These are phyloP conservation scores for Nicotiana undulata DNA, from an alignment of 257 asterid genomes.

Conservation along the genomic window DNA sequence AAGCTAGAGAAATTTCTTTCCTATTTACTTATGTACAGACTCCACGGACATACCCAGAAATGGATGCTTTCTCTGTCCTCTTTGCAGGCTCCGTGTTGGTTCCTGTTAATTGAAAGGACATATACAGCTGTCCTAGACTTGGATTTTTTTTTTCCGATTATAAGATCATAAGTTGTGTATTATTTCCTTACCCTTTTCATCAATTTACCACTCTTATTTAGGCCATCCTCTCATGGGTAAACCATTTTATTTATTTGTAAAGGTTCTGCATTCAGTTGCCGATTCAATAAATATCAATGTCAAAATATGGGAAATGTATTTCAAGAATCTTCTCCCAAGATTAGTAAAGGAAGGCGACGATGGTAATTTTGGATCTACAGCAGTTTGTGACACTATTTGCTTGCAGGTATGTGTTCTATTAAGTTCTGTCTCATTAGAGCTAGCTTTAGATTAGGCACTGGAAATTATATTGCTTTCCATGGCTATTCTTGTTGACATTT, in stretches of 20 bases:
- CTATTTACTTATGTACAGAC: not conserved
- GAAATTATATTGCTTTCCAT: not conserved
- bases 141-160: not conserved
- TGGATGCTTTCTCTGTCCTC: not conserved
- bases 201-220: not conserved
- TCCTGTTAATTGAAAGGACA: not conserved
- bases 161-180: not conserved
- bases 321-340: conserved; percentile 66
- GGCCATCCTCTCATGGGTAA: conserved; percentile 1
- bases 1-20: not conserved
- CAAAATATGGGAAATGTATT: conserved; percentile 81
- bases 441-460: not conserved
- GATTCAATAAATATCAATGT: conserved; percentile 66
- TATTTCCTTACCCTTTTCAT: not conserved
- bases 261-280: conserved; percentile 81
- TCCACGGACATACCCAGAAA: not conserved
- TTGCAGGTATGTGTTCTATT: conserved; percentile 56
- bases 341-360: conserved; percentile 77
- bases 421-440: not conserved
- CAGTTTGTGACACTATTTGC: conserved; percentile 77
- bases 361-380: conserved; percentile 84
- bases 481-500: not conserved
- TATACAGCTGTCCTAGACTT: not conserved
- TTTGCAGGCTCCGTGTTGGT: not conserved
- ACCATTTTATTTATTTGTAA: conserved; percentile 5